Conservation (phyloP, 2,329 filamentous ascomycete genomes). For the Aureobasidium musti region DNA sequence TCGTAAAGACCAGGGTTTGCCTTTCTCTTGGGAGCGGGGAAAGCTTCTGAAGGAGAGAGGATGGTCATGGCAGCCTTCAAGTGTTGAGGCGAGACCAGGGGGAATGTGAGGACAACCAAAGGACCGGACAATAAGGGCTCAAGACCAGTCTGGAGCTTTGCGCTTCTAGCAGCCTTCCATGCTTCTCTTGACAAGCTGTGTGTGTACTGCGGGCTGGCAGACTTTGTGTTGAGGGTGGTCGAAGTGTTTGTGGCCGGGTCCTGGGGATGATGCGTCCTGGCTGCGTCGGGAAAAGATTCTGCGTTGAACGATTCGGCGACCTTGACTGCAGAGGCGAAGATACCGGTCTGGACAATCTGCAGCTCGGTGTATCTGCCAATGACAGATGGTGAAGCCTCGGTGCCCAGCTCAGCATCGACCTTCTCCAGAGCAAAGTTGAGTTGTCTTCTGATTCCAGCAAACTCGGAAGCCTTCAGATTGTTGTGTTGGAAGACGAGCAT, state of each 20-base stretch:
- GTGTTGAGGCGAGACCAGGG: slow-evolving; percentile 78
- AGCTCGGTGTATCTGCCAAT: slow-evolving; percentile 57
- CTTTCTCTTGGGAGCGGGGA: slow-evolving; percentile 75
- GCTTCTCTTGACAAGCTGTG: slow-evolving; percentile 63
- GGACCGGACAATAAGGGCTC: slow-evolving; percentile 79
- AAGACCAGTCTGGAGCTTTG: slow-evolving; percentile 61
- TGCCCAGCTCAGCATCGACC: slow-evolving; percentile 60
- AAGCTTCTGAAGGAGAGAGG: slow-evolving; percentile 70
- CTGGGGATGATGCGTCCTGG: slow-evolving; percentile 33
- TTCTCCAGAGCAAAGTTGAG: slow-evolving; percentile 62
- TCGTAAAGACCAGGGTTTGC: slow-evolving; percentile 82
- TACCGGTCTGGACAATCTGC: slow-evolving; percentile 83
- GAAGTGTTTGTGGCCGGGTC: slow-evolving; percentile 43
- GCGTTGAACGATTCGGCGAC: slow-evolving; percentile 77
- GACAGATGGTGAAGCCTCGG: slow-evolving; percentile 63
- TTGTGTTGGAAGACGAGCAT: slow-evolving; percentile 85
- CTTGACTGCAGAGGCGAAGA: slow-evolving; percentile 81
- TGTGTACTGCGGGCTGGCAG: slow-evolving; percentile 56
- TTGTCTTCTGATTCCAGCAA: slow-evolving; percentile 71
- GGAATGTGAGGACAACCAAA: slow-evolving; percentile 76
- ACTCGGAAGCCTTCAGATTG: slow-evolving; percentile 73
- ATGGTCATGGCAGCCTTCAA: slow-evolving; percentile 78
- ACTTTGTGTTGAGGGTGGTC: slow-evolving; percentile 38
- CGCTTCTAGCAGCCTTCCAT: slow-evolving; percentile 52
- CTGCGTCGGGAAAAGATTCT: slow-evolving; percentile 33